phyloP scores from a whole-genome alignment of 768 basidiomycete genomes.

The Fomitopsis pulvina region DNA sequence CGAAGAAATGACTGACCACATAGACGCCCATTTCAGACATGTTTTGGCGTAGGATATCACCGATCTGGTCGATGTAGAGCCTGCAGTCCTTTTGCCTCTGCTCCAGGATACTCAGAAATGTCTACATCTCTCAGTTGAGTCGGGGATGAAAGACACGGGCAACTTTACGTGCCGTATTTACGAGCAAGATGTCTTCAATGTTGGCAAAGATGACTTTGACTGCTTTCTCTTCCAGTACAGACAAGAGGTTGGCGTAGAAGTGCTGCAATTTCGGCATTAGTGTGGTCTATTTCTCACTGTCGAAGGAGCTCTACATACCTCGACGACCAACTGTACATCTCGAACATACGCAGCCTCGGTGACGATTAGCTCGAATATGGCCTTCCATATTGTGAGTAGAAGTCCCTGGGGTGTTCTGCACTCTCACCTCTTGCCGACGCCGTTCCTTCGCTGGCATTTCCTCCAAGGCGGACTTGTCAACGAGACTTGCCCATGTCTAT shows the following conservation, averaged over 20 bases:
- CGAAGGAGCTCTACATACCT: slow-evolving; percentile 39
- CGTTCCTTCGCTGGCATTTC: slow-evolving; percentile 76
- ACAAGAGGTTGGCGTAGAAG: slow-evolving; percentile 78
- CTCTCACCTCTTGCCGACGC: slow-evolving; percentile 75
- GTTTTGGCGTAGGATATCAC: slow-evolving; percentile 73
- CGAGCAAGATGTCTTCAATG: slow-evolving; percentile 85
- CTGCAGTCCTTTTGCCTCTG: slow-evolving; percentile 87
- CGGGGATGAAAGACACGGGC: background rate
- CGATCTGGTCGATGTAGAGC: slow-evolving; percentile 85
- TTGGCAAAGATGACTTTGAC: slow-evolving; percentile 86
- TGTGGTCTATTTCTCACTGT: background rate
- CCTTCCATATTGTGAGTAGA: slow-evolving; percentile 36
- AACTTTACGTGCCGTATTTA: slow-evolving; percentile 61
- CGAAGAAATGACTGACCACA: slow-evolving; percentile 41
- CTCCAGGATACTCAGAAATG: slow-evolving; percentile 84
- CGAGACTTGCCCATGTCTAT: slow-evolving; percentile 89
- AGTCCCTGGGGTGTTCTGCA: background rate
- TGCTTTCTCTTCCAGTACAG: slow-evolving; percentile 67
- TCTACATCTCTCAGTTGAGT: slow-evolving; percentile 29
- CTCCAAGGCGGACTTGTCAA: slow-evolving; percentile 77
- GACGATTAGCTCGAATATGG: slow-evolving; percentile 90
- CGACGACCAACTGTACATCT: slow-evolving; percentile 86
- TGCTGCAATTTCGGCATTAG: slow-evolving; percentile 36
- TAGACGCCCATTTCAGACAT: slow-evolving; percentile 78
- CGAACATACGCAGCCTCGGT: slow-evolving; percentile 90